Conservation (phyloP, 345 rosid genomes). For the Cardamine occulta region DNA sequence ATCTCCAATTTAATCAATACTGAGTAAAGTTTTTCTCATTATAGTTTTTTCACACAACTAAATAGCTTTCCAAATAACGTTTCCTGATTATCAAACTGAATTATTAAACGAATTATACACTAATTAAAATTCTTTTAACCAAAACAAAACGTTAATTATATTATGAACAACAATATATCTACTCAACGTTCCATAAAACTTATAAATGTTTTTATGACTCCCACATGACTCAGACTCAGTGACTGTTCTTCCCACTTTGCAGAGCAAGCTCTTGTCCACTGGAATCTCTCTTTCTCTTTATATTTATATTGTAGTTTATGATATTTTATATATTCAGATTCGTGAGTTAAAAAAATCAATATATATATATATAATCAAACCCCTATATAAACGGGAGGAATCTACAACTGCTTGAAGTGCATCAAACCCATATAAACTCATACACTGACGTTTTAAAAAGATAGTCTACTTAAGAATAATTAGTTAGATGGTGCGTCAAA, state of each 20-base stretch:
- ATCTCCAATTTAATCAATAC: neutral
- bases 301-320: no score
- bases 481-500: neutral
- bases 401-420: neutral
- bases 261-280: slow-evolving; percentile 23
- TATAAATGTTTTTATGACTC: slow-evolving; percentile 22
- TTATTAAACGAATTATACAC: no score
- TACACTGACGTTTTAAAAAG: neutral
- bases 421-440: neutral
- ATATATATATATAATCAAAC: no score
- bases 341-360: neutral
- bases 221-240: slow-evolving; percentile 37
- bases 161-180: neutral
- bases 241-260: slow-evolving; percentile 37
- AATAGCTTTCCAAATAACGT: neutral
- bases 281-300: slow-evolving; percentile 10
- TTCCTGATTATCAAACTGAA: neutral
- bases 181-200: neutral
- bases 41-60: neutral
- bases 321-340: neutral
- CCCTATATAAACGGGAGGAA: neutral
- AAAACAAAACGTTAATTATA: neutral
- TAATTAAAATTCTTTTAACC: neutral
- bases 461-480: no score
- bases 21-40: neutral